These are phyloP conservation scores for Coemansia sp. DNA, from an alignment of 192 early-diverging fungal species.

Conservation along the genomic window DNA sequence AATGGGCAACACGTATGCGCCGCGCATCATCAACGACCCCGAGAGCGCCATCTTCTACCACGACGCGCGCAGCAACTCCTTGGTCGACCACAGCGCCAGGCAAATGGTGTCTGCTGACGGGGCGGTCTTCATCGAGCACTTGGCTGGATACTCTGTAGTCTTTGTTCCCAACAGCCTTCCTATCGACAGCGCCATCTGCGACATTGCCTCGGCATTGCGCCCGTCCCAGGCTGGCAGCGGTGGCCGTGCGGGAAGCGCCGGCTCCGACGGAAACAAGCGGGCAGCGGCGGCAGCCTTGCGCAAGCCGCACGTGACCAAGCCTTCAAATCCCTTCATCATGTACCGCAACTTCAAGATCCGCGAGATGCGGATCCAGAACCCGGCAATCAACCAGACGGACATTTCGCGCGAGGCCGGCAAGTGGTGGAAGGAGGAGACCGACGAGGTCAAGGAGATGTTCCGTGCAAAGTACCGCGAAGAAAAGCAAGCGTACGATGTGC, in stretches of 20 bases:
- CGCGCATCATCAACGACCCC: slow-evolving; percentile 29
- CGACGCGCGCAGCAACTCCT: slow-evolving; percentile 12
- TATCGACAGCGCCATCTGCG: slow-evolving; percentile 16
- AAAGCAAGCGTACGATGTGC: slow-evolving; percentile 39
- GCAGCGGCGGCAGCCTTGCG: background rate
- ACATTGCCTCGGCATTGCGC: slow-evolving; percentile 9
- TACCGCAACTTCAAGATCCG: slow-evolving; percentile 52
- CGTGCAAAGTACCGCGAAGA: slow-evolving; percentile 34
- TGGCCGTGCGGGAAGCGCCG: slow-evolving; percentile 5
- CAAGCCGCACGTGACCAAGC: slow-evolving; percentile 20
- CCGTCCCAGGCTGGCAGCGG: slow-evolving; percentile 1
- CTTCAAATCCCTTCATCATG: slow-evolving; percentile 51
- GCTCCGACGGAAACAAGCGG: background rate
- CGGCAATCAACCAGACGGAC: slow-evolving; percentile 48
- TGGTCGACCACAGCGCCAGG: slow-evolving; percentile 22
- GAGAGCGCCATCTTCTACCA: slow-evolving; percentile 33
- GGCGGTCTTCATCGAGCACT: slow-evolving; percentile 33
- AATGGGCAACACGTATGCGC: slow-evolving; percentile 6
- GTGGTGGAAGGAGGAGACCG: slow-evolving; percentile 43
- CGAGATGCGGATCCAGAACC: slow-evolving; percentile 40
- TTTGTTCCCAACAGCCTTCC: slow-evolving; percentile 18
- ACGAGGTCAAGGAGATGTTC: slow-evolving; percentile 50
- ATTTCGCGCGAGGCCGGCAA: slow-evolving; percentile 50
- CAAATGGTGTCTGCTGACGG: slow-evolving; percentile 28
- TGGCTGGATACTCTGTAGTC: slow-evolving; percentile 29